Conservation (phyloP, 2,329 filamentous ascomycete genomes). For the Trichoderma asperellum region DNA sequence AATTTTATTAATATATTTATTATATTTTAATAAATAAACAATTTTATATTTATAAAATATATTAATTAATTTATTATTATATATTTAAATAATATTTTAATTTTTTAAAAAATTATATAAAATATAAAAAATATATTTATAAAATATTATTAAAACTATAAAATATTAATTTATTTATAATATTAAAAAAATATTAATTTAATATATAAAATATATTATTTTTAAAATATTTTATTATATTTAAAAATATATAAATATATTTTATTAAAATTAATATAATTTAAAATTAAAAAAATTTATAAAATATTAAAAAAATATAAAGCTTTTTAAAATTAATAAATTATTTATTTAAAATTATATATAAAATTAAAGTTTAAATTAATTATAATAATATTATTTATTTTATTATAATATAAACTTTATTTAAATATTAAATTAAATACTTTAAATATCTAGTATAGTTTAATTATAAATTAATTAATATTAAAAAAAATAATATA, state of each 20-base stretch:
- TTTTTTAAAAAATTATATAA: no score
- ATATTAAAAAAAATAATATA: background rate
- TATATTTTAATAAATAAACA: background rate
- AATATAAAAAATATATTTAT: no score
- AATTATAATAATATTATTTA: constrained; percentile 35
- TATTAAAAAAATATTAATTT: constrained; percentile 31
- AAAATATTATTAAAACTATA: background rate
- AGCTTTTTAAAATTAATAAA: constrained; percentile 32
- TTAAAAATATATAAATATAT: constrained; percentile 31
- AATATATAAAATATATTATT: constrained; percentile 30
- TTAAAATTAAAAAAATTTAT: constrained; percentile 1
- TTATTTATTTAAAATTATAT: constrained; percentile 31
- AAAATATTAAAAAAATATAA: constrained; percentile 29
- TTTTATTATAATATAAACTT: constrained; percentile 31
- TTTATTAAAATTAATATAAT: constrained; percentile 29
- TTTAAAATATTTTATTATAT: constrained; percentile 27
- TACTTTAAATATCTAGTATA: constrained; percentile 23
- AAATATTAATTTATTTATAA: constrained; percentile 29
- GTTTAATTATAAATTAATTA: background rate
- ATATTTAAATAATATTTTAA: no score
- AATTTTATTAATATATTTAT: background rate
- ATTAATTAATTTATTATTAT: background rate
- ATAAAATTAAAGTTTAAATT: constrained; percentile 33
- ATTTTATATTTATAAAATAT: background rate
- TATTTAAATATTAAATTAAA: constrained; percentile 29